Evolutionary conservation across 1,284 basidiomycete genomes (phyloP), one percentile per base, ranked within the genome.

Genomic region (Cystobasidium pallidum): DNA sequence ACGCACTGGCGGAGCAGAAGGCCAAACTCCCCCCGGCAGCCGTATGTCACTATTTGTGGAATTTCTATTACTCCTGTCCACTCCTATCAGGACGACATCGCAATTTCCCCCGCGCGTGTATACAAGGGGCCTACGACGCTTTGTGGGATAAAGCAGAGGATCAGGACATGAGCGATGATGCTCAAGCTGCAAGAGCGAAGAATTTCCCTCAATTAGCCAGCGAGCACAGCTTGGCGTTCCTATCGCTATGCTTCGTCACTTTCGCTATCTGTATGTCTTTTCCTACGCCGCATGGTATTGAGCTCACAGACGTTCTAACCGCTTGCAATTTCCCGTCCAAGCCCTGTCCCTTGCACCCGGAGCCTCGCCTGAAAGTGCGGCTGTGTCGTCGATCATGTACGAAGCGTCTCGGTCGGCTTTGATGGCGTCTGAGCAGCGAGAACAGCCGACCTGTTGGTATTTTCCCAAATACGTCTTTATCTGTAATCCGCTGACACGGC

Each of bases 381-480:
- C 28, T 13, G 43, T 71, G 11, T 43, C 68, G 4, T 36, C 39
- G 3, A n/a, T 21, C 26, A 63, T 71, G 68, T 71, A 63, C 49
- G 68, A 71, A 39, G 61, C 68, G 15, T 71, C 68, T n/a, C 49
- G 61, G 17, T 63, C 68, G 2, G 68, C 68, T 17, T 71, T 71
- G 45, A 64, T 71, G 59, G 68, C 68, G 19, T 59, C 54, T 32
- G 68, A 71, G 45, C 43, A 61, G 34, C 43, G 68, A 43, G 68
- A 71, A 39, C 68, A 71, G 52, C 68, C 68, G 21, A 71, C 68
- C 32, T 71, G 62, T 64, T 8, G 32, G 62, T 51, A 17, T 47
- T 21, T 0, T 28, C n/a, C 45, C n/a, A 24, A 7, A 10, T 17
- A 24, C 36, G 45, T 30, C 45, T 32, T 15, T 8, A 15, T n/a